Percentiles rank a stretch among this genome's conserved stretches.
phyloP scores from a whole-genome alignment of 2,329 filamentous ascomycete species.

The Colletotrichum theobromicola region DNA sequence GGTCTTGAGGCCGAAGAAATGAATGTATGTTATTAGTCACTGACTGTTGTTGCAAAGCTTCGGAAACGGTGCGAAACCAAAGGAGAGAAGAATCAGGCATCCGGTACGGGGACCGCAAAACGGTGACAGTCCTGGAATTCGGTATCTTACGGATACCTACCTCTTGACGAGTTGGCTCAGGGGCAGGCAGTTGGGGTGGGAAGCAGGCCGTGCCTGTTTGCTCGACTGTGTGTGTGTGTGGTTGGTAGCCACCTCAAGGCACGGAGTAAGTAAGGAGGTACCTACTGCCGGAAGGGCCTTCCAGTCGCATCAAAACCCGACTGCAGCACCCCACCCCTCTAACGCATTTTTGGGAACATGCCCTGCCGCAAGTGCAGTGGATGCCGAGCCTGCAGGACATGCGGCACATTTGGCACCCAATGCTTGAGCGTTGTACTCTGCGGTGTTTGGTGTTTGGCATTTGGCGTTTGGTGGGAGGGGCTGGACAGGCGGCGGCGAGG shows the following conservation, averaged over 20 bases:
- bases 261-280: neutral
- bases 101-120: neutral
- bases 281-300: neutral
- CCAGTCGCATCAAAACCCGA: neutral
- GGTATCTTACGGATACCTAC: neutral
- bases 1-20: neutral
- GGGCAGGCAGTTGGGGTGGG: neutral
- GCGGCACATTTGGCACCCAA: conserved; percentile 15
- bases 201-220: neutral
- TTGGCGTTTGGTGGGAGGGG: neutral
- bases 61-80: neutral
- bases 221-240: too few species aligned
- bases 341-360: conserved; percentile 7
- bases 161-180: neutral
- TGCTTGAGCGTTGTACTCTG: conserved; percentile 10
- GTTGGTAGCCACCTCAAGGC: neutral
- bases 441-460: neutral
- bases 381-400: conserved; percentile 19
- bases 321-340: conserved; percentile 12
- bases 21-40: too few species aligned
- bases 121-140: neutral
- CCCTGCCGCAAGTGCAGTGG: conserved; percentile 11
- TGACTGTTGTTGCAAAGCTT: neutral
- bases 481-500: neutral
- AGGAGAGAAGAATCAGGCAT: neutral